Evolutionary conservation across 2,329 filamentous ascomycete genomes (phyloP).

Genomic region (Exophiala dermatitidis): DNA sequence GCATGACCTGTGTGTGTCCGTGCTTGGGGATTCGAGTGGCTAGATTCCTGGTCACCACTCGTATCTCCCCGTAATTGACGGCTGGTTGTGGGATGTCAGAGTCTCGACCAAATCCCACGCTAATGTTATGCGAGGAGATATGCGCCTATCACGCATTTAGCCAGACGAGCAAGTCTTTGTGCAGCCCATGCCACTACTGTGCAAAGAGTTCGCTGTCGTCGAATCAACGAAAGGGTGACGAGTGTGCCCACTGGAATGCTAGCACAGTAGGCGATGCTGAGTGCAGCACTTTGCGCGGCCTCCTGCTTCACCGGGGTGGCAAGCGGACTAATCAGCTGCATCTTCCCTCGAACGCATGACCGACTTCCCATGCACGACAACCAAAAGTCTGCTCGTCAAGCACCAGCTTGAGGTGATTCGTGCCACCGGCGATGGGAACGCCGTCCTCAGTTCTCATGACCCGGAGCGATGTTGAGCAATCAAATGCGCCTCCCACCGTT

Average conservation of each 20-base stretch:
- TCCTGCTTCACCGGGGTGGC: background rate
- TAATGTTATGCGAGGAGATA: slow-evolving; percentile 11
- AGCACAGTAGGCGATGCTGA: background rate
- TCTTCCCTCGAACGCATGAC: slow-evolving; percentile 15
- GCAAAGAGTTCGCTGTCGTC: background rate
- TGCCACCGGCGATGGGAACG: too few relatives aligned
- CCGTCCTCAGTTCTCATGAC: too few relatives aligned
- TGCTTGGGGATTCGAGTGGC: slow-evolving; percentile 12
- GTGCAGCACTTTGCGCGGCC: background rate
- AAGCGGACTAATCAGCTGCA: slow-evolving; percentile 13
- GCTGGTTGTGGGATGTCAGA: slow-evolving; percentile 1
- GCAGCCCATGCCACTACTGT: background rate
- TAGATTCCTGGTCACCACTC: slow-evolving; percentile 20
- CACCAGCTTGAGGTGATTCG: background rate
- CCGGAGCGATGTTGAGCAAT: too few relatives aligned
- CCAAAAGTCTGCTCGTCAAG: background rate
- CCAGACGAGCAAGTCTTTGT: slow-evolving; percentile 3
- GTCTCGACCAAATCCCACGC: slow-evolving; percentile 6
- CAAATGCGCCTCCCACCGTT: too few relatives aligned
- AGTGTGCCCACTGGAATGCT: slow-evolving; percentile 10
- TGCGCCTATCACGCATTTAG: slow-evolving; percentile 11
- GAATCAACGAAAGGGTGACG: slow-evolving; percentile 3
- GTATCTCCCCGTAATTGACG: slow-evolving; percentile 3
- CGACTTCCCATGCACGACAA: slow-evolving; percentile 3
- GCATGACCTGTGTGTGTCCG: slow-evolving; percentile 10